These are phyloP conservation scores for Chlorella sp. DNA, from an alignment of 139 green algal genomes.

Conservation along the genomic window DNA sequence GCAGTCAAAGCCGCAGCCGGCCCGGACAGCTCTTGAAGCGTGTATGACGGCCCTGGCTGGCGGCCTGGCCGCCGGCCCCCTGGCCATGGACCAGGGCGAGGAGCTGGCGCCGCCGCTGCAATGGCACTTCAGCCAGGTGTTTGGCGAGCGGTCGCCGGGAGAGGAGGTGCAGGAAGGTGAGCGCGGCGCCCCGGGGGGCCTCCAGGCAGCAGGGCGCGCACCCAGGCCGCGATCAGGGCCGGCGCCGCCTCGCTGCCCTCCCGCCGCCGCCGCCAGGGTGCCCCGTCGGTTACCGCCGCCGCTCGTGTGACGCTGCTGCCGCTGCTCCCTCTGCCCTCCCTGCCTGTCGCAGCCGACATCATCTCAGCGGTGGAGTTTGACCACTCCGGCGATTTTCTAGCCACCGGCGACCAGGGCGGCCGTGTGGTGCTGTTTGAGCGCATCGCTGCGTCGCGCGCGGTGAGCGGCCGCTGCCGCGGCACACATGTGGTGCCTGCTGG, in stretches of 20 bases:
- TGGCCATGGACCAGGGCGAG: slow-evolving; percentile 1
- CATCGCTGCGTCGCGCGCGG: slow-evolving; percentile 13
- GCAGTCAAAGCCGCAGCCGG: too few species aligned
- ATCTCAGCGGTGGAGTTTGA: slow-evolving; percentile 99
- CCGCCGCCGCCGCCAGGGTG: background rate
- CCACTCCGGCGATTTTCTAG: slow-evolving; percentile 88
- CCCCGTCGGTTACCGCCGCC: background rate
- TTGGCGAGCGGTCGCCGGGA: slow-evolving; percentile 92
- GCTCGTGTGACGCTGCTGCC: background rate
- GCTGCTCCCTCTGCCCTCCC: background rate
- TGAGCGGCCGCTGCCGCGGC: background rate
- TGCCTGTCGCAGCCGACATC: slow-evolving; percentile 92
- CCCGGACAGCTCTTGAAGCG: too few species aligned
- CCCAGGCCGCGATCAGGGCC: too few species aligned
- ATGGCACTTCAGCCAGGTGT: slow-evolving; percentile 97
- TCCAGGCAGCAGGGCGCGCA: too few species aligned
- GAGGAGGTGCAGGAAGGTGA: slow-evolving; percentile 97
- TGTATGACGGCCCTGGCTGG: background rate
- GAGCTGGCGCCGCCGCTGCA: slow-evolving; percentile 51
- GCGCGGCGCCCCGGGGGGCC: background rate
- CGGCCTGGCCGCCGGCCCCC: background rate
- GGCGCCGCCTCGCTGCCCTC: too few species aligned
- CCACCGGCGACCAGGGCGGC: slow-evolving; percentile 96
- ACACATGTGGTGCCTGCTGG: background rate
- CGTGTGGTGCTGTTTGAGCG: slow-evolving; percentile 97